These are phyloP conservation scores for Boletus sp. DNA, from an alignment of 768 basidiomycete genomes.

Conservation along the genomic window DNA sequence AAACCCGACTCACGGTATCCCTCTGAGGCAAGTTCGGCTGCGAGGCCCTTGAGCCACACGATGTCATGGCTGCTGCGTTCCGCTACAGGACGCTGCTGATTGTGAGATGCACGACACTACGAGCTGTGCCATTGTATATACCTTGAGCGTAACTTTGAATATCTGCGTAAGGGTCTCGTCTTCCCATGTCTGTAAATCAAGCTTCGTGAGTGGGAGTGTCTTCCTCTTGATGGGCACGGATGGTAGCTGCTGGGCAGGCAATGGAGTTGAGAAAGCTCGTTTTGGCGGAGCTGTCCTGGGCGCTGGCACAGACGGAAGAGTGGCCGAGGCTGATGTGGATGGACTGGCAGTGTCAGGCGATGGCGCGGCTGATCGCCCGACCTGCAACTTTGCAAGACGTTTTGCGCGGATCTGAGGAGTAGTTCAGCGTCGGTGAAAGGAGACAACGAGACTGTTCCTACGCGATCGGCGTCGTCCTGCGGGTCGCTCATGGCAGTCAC, in stretches of 20 bases:
- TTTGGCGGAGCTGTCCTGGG: slow-evolving; percentile 39
- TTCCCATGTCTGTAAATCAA: slow-evolving; percentile 71
- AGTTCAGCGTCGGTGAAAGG: neutral
- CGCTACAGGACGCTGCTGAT: slow-evolving; percentile 52
- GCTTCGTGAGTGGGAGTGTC: slow-evolving; percentile 36
- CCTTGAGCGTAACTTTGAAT: slow-evolving; percentile 78
- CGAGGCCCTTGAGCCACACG: slow-evolving; percentile 82
- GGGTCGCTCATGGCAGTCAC: slow-evolving; percentile 44
- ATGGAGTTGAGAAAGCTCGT: slow-evolving; percentile 21
- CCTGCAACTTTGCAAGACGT: slow-evolving; percentile 82
- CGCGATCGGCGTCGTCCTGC: slow-evolving; percentile 79
- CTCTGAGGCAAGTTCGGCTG: slow-evolving; percentile 65
- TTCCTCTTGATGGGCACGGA: slow-evolving; percentile 51
- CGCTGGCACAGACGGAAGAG: slow-evolving; percentile 29
- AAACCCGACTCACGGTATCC: slow-evolving; percentile 36
- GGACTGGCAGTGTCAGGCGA: slow-evolving; percentile 21
- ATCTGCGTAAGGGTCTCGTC: slow-evolving; percentile 63
- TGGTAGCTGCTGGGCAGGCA: slow-evolving; percentile 30
- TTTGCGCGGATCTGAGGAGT: slow-evolving; percentile 79
- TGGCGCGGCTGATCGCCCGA: slow-evolving; percentile 37
- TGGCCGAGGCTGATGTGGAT: slow-evolving; percentile 5
- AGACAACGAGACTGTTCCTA: slow-evolving; percentile 30
- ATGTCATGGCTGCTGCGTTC: slow-evolving; percentile 62
- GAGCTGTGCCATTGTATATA: slow-evolving; percentile 36
- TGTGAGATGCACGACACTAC: slow-evolving; percentile 7